Base-by-base conservation (phyloP, 345 rosid genomes). In the Arabis hirsuta region DNA sequence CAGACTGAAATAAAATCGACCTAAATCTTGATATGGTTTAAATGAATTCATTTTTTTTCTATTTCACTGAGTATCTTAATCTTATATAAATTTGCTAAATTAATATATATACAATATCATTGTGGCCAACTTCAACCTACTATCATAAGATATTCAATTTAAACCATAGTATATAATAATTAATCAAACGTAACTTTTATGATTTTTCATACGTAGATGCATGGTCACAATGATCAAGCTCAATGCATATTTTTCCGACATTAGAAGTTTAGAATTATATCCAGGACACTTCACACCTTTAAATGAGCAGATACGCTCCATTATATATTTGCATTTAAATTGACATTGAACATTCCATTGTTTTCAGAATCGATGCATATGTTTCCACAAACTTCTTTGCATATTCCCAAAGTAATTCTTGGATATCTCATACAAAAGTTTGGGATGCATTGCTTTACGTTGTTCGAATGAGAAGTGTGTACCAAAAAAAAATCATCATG, bases 351-450 rank as follows among this genome's bases (percentile, higher is more conserved):
- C 11, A 50, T 12, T 34, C 24, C 57, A 7, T 27, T 53, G 19
- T 32, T 36, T 50, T 52, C 24, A 36, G 20, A 50, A 34, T 50
- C 36, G 1, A 20, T 13, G 24, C 70, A 51, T 65, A 51, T 12
- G 22, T 64, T 48, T 48, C 9, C 57, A 12, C 56, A 64, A 50
- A 64, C 69, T 47, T 31, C 29, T 10, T 47, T 63, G 29, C 56
- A 47, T 32, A 38, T 34, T 13, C 38, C 36, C 9, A 65, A 1
- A 50, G 34, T 50, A 22, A 65, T 36, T 9, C 9, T 9, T 36
- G 46, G 34, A 36, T 48, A 57, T 47, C 44, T 63, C 31, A 63
- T 63, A 47, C 68, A 63, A 50, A 65, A 65, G 5, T 48, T 65
- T 50, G 69, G 69, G 58, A 51, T 65, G n/a, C 59, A 65, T 50